These are phyloP conservation scores for Scheffersomyces amazonensis DNA, from an alignment of 805 yeast genomes.

Conservation along the genomic window DNA sequence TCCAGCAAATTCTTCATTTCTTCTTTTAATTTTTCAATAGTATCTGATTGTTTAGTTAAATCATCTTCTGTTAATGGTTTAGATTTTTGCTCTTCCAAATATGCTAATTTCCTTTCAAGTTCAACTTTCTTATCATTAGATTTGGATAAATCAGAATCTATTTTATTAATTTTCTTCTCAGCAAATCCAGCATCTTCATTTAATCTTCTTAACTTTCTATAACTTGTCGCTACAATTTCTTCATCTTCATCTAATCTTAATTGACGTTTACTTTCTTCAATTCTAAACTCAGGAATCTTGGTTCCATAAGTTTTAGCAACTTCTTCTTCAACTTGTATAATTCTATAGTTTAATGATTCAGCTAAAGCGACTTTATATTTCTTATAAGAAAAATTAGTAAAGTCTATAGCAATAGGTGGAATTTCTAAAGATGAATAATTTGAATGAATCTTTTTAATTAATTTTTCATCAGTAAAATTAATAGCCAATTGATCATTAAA, in stretches of 20 bases:
- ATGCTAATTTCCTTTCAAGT: slow-evolving; percentile 10
- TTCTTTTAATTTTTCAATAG: slow-evolving; percentile 19
- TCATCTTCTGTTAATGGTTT: slow-evolving; percentile 4
- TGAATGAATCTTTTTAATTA: slow-evolving; percentile 17
- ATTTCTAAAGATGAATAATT: slow-evolving; percentile 7
- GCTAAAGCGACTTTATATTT: slow-evolving; percentile 27
- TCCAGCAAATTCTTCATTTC: slow-evolving; percentile 20
- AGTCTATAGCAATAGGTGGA: not conserved
- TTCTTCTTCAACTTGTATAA: slow-evolving; percentile 16
- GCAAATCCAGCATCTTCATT: slow-evolving; percentile 32
- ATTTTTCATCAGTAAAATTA: slow-evolving; percentile 19
- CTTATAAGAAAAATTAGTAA: slow-evolving; percentile 19
- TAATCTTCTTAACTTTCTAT: slow-evolving; percentile 27
- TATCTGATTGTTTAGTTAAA: slow-evolving; percentile 16
- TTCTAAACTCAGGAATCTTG: slow-evolving; percentile 19
- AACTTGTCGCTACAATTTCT: slow-evolving; percentile 27
- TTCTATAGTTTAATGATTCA: slow-evolving; percentile 18
- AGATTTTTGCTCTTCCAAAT: slow-evolving; percentile 6
- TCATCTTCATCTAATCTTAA: slow-evolving; percentile 30
- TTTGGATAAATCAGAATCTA: slow-evolving; percentile 26
- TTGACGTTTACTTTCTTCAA: slow-evolving; percentile 29
- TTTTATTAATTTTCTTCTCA: slow-evolving; percentile 30
- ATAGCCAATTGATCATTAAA: slow-evolving; percentile 18
- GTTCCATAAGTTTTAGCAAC: slow-evolving; percentile 8
- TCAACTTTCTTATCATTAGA: slow-evolving; percentile 13